Evolutionary conservation across 352 stramenopile species (phyloP), one percentile per base, ranked within the genome.

Genomic region (Phytopythium oedochilum): DNA sequence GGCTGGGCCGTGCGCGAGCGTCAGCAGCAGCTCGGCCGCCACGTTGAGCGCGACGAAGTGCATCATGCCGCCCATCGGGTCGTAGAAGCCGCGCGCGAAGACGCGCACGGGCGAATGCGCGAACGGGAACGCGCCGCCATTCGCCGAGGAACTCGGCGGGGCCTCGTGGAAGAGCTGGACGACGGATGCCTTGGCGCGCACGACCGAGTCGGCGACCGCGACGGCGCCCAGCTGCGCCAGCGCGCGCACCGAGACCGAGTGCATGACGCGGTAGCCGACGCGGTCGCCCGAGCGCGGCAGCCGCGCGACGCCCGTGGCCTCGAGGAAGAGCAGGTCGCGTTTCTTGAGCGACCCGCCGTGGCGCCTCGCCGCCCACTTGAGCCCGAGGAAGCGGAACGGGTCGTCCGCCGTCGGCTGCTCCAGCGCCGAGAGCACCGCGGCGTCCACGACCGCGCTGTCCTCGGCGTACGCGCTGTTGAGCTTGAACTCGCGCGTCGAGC

Each of bases 211-310:
- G 2, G 67, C 60, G 9, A 61, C 57, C 17, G 69, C 71, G n/a
- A 53, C 53, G 1, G 55, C 35, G 28, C 61, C 60, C 26, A 82
- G 51, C 25, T 73, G 54, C 9, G 70, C 58, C 36, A 87, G 60
- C 29, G 76, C 74, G 23, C 80, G 69, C 44, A 89, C 70, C 31
- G 78, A 89, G 53, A 89, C 70, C 31, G 78, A 89, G 53, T 90
- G 80, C 54, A 81, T 61, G 28, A 90, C 66, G 15, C 73, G 73
- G 60, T 83, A 88, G 32, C 80, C 78, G 17, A 89, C 42, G 14
- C 59, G 59, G 29, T 83, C 64, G 52, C 74, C 74, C 25, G 61
- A 74, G 7, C n/a, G n/a, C n/a, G 61, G 31, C 23, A 65, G 49
- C 0, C 55, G 70, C 15, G 58, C 65, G 14, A 75, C 38, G 0